Base-by-base conservation (phyloP, 768 basidiomycete genomes). In the Termitomyces titanicus region DNA sequence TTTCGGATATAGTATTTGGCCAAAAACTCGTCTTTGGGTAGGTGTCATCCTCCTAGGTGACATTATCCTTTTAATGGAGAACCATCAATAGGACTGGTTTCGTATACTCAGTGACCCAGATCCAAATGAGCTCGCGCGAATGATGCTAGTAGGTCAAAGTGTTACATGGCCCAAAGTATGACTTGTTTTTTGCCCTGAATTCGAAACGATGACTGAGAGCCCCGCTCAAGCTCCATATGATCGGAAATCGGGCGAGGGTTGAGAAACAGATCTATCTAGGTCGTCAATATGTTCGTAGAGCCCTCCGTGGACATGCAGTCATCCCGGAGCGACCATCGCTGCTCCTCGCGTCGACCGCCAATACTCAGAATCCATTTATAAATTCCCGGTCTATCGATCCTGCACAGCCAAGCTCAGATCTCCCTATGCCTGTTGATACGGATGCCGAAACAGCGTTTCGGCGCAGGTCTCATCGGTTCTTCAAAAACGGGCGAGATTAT, bases 121-220 rank as follows among this genome's bases (percentile, higher is more conserved):
- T 68, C 81, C 81, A 7, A 64, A 72, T 8, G 92, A 98, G 68
- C 76, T 99, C 51, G 84, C 82, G 56, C 76, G 93, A 57, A 94
- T 98, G 92, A 82, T 97, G 57, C 75, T 76, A 52, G 89, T 93
- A 0, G 97, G 97, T 11, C 79, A 97, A 71, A 67, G 83, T 10
- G 96, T 94, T 27, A 91, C 97, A n/a, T 99, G 94, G 94, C 96
- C 97, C 0, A 98, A 96, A 76, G 91, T 96, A 60, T 54, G 74
- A 48, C 24, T 38, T 11, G 37, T 56, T 51, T n/a, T 45, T 22
- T 55, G 17, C 6, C n/a, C 22, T n/a, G 25, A 10, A n/a, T n/a
- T 8, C 47, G 9, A 42, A n/a, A 44, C 38, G 33, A 8, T 4
- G 20, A 39, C 33, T 45, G 38, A 58, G 33, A 18, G 3, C 47